A percentile compares a stretch with the other conserved stretches of the same genome.
Conservation (phyloP, 192 early-diverging fungal genomes). For the Phycomyces blakesleeanus region DNA sequence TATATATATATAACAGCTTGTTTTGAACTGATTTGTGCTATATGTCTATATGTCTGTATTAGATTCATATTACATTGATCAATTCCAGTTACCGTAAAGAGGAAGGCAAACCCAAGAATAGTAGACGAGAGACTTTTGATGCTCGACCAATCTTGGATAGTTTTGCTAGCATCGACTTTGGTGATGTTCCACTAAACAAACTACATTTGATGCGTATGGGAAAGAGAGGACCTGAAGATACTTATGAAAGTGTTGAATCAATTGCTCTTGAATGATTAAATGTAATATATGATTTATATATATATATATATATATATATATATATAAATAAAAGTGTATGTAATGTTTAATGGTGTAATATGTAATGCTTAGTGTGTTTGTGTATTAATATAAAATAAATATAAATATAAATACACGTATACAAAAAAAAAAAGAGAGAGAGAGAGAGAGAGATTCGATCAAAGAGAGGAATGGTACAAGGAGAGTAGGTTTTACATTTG, state of each 20-base stretch:
- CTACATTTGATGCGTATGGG: conserved; percentile 34
- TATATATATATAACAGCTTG: too few species aligned
- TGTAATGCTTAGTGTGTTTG: too few species aligned
- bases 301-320: conserved; percentile 3
- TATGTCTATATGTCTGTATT: neutral
- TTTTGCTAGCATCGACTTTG: conserved; percentile 22
- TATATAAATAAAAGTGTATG: too few species aligned
- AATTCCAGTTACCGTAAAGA: conserved; percentile 7
- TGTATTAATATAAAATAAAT: too few species aligned
- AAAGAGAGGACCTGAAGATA: conserved; percentile 3
- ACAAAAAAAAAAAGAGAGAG: conserved; percentile 4
- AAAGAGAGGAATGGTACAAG: neutral
- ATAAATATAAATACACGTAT: too few species aligned
- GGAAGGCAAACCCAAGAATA: neutral
- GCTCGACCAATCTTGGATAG: conserved; percentile 21
- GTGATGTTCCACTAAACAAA: conserved; percentile 18
- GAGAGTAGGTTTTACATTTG: conserved; percentile 5
- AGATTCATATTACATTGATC: conserved; percentile 24
- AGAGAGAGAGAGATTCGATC: neutral
- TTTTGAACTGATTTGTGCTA: too few species aligned
- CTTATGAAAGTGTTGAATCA: conserved; percentile 27
- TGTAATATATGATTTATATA: too few species aligned
- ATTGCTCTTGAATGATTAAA: conserved; percentile 7
- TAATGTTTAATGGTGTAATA: too few species aligned
- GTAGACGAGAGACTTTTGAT: conserved; percentile 18